Base-by-base conservation (phyloP, 805 yeast genomes). In the Wickerhamiella occidentalis region DNA sequence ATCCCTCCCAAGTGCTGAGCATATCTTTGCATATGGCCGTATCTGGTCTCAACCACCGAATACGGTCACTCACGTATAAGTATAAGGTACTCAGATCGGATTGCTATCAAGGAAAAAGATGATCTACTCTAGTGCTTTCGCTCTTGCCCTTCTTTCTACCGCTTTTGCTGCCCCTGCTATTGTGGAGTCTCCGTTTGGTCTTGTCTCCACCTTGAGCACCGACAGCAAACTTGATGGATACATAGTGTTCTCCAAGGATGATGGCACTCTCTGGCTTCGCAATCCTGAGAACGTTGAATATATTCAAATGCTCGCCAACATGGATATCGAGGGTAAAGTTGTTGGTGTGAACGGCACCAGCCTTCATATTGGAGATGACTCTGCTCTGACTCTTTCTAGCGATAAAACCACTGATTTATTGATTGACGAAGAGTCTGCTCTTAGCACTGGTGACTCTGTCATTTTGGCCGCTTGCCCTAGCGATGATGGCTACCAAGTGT, bases 151-250 rank as follows among this genome's bases (percentile, higher is more conserved):
- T 11, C 41, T 54, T 19, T 49, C 56, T 40, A 37, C 48, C 17
- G 56, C 47, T 7, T 18, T 53, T 33, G 56, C 56, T 5, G 56
- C 56, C 11, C 59, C 58, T 21, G 47, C 44, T 9, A 41, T 43
- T 6, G 38, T 43, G 15, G 29, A 33, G 33, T 19, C 51, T 13
- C 47, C 47, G 23, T 48, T 48, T 25, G 51, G 51, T 26, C 47
- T 48, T 30, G 40, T 28, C 21, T 38, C 48, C 12, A 36, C 42
- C 23, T 23, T 42, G 12, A 26, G 49, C 45, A 12, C 45, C 33
- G 12, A 29, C 15, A 40, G 9, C 15, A 15, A 23, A 15, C 25
- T 11, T 9, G 45, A 37, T 7, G 43, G 48, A 21, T 47, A 45
- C 28, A 49, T 48, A 9, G 52, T 55, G 7, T 50, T 30, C 17